A percentile compares a stretch with the other conserved stretches of the same genome.
Evolutionary conservation across 345 rosid species (phyloP).

Genomic region (Cardiospermum halicacabum): DNA sequence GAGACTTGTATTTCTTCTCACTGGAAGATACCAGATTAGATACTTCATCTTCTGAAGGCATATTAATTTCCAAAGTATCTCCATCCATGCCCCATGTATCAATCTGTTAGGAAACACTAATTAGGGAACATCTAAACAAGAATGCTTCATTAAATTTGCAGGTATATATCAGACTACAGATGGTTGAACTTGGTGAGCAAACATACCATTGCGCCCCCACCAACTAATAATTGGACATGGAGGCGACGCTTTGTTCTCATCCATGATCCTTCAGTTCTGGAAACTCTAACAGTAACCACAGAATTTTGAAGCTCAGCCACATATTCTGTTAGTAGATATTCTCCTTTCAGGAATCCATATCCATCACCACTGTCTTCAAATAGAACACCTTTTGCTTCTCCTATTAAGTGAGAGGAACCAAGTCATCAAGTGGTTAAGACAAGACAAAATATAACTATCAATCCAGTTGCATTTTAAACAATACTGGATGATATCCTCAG

Average conservation of each 20-base stretch:
- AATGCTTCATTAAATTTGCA: not conserved
- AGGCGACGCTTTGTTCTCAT: conserved; percentile 73
- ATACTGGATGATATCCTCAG: not conserved
- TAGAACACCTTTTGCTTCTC: conserved; percentile 66
- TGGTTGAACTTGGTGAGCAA: conserved; percentile 1
- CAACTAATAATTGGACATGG: conserved; percentile 62
- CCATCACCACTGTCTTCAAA: conserved; percentile 95
- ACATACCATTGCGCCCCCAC: conserved; percentile 75
- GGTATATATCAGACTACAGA: not conserved
- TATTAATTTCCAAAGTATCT: conserved; percentile 45
- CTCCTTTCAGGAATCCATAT: conserved; percentile 62
- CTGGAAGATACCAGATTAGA: conserved; percentile 39
- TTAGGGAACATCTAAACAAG: not conserved
- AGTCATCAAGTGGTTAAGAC: conserved; percentile 2
- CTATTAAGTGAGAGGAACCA: conserved; percentile 29
- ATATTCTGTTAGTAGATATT: conserved; percentile 58
- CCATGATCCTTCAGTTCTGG: conserved; percentile 71
- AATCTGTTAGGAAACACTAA: conserved; percentile 43
- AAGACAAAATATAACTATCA: not conserved
- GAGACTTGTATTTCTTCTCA: conserved; percentile 42
- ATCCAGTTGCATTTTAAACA: not conserved
- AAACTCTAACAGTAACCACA: conserved; percentile 53
- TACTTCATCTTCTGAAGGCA: conserved; percentile 54
- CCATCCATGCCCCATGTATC: conserved; percentile 89
- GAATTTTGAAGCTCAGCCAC: conserved; percentile 58